Evolutionary conservation across 257 asterid genomes (phyloP), one percentile per base, ranked within the genome.

Genomic region (Sherardia arvensis): DNA sequence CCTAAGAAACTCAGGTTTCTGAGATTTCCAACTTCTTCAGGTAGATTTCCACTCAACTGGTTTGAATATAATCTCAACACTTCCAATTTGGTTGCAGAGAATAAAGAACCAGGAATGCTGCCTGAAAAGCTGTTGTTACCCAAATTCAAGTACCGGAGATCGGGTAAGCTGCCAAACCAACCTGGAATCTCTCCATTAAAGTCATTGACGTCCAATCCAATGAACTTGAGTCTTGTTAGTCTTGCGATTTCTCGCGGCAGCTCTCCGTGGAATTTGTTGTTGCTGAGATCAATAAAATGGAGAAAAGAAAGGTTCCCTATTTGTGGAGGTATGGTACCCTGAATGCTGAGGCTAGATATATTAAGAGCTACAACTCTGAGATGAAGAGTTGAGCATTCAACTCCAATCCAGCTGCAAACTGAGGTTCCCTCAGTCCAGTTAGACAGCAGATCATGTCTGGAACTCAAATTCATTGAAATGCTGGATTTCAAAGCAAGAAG

Each of bases 141-240:
- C 1, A 73, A 29, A 1, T 2, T 30, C 12, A 77, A 61, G 45
- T 2, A 11, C 25, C 53, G 71, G 3, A 73, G 78, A 27, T 59
- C 23, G 4, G 74, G 43, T 20, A 77, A 48, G 59, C 36, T 47
- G 25, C 54, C 65, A 5, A 67, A 10, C 61, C 69, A 59, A 7
- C 64, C 56, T 0, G 82, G 85, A 28, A 80, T n/a, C 8, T 22
- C 33, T 1, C 83, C 85, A 17, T 8, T 28, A 7, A 80, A 43
- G 5, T 3, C 29, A 64, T 80, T 77, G 58, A 2, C 17, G 0
- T 12, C 21, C 5, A 80, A 28, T 27, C 45, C 15, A 1, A 80
- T 51, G 11, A n/a, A 8, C 27, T 59, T 53, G 32, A 77, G 26
- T 28, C 76, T 15, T 3, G 17, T 28, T 20, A 74, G 38, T 1